A percentile compares a stretch with the other conserved stretches of the same genome.
Conservation (phyloP, 305 asterid genomes). For the Plantago lanceolata region DNA sequence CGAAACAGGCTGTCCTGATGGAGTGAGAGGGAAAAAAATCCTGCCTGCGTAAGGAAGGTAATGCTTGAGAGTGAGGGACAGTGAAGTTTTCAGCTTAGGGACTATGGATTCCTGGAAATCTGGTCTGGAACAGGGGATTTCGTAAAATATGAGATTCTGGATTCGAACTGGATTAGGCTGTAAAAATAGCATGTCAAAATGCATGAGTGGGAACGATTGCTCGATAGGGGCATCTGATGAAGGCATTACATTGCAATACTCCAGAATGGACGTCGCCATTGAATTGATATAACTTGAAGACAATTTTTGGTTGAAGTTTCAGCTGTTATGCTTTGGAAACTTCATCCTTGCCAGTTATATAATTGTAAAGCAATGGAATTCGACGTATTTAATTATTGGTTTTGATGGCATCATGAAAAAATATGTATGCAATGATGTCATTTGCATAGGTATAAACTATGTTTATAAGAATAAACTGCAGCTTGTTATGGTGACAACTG, state of each 20-base stretch:
- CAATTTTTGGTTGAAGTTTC: neutral
- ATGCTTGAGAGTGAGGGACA: constrained; percentile 22
- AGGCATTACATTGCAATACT: neutral
- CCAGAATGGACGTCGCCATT: neutral
- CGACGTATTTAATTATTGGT: too few species aligned
- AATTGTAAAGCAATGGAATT: too few species aligned
- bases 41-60: constrained; percentile 25
- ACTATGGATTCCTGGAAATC: constrained; percentile 17
- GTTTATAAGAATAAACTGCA: too few species aligned
- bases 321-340: neutral
- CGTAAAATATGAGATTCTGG: neutral
- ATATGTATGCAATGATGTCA: too few species aligned
- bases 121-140: neutral
- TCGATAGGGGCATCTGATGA: constrained; percentile 6
- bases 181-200: constrained; percentile 18
- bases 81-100: constrained; percentile 17
- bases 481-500: too few species aligned
- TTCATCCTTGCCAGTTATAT: neutral
- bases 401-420: too few species aligned
- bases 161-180: neutral
- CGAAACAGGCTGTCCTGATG: constrained; percentile 12
- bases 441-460: too few species aligned
- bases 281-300: too few species aligned
- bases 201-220: constrained; percentile 20
- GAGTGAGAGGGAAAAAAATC: constrained; percentile 11